Base-by-base conservation (phyloP, 2,329 filamentous ascomycete species). In the Scedosporium minutisporum region DNA sequence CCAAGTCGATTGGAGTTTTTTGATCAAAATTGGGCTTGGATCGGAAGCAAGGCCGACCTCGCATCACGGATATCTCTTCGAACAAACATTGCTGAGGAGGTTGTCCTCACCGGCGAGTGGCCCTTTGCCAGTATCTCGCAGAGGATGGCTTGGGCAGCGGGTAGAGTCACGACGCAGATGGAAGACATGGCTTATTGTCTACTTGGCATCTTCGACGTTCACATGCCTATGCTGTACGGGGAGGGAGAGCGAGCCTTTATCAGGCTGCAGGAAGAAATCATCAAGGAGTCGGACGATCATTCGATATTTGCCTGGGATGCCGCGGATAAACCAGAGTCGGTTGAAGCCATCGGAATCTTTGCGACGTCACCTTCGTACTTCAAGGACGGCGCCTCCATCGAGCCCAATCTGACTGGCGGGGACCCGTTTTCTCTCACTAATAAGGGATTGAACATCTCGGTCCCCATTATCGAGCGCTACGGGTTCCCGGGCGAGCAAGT, bases 291-390 rank as follows among this genome's bases (percentile, higher is more conserved):
- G 5, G 62, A 67, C 46, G 69, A 70, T 46, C 46, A 66, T 18
- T 66, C 66, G 6, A 57, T 71, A 9, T 68, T 69, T 38, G 66
- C 67, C 9, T 71, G 69, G 69, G 63, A 63, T 23, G 57, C 62
- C 1, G 23, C 53, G 87, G 89, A n/a, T 3, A 44, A 42, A 1
- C 48, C 14, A 7, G 38, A 29, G 5, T n/a, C 9, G 12, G 9
- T 29, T 21, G 14, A 33, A 21, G 16, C 10, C 14, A 42, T 62
- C 42, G 59, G 59, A 14, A 10, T 33, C 9, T 48, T 62, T 2
- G 61, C 61, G 33, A 48, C 48, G 21, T 42, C 38, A 2, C 61
- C 61, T n/a, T 21, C 18, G 2, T 41, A 57, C 23, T 62, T 62
- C 41, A 12, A 14, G 7, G 18, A 29, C 3, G 23, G 23, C 16